Evolutionary conservation across 1,139 yeast species (phyloP).

Genomic region (Pichia sp.): DNA sequence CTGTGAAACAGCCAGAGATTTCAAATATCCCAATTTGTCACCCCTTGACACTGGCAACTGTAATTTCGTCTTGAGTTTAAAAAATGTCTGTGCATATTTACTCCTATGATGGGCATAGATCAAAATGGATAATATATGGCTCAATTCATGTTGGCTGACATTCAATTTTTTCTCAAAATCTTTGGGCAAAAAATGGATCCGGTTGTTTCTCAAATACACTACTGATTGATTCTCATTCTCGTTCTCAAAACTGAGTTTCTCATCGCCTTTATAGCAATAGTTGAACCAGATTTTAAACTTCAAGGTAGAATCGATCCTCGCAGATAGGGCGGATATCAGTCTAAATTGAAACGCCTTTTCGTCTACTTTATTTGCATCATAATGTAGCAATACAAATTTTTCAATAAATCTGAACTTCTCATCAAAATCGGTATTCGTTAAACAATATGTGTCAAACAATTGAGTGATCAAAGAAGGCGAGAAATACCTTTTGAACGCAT

Average conservation of each 20-base stretch:
- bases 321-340: constrained; percentile 8
- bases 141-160: not conserved
- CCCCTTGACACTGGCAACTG: constrained; percentile 4
- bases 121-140: constrained; percentile 12
- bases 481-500: constrained; percentile 1
- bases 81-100: constrained; percentile 9
- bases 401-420: constrained; percentile 6
- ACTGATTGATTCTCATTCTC: constrained; percentile 9
- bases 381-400: constrained; percentile 5
- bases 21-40: constrained; percentile 26
- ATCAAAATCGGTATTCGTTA: not conserved
- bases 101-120: constrained; percentile 15
- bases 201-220: constrained; percentile 9
- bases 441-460: constrained; percentile 1
- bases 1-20: constrained; percentile 24
- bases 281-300: constrained; percentile 10
- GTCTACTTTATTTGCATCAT: not conserved
- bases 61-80: constrained; percentile 8
- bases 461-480: constrained; percentile 8
- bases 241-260: constrained; percentile 8
- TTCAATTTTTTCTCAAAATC: constrained; percentile 5
- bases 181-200: constrained; percentile 7
- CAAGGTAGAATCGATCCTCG: constrained; percentile 1
- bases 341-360: constrained; percentile 7
- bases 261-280: constrained; percentile 5